A percentile compares a stretch with the other conserved stretches of the same genome.
These are phyloP conservation scores for Aspergillus awamori DNA, from an alignment of 2,329 filamentous ascomycete species.

Conservation along the genomic window DNA sequence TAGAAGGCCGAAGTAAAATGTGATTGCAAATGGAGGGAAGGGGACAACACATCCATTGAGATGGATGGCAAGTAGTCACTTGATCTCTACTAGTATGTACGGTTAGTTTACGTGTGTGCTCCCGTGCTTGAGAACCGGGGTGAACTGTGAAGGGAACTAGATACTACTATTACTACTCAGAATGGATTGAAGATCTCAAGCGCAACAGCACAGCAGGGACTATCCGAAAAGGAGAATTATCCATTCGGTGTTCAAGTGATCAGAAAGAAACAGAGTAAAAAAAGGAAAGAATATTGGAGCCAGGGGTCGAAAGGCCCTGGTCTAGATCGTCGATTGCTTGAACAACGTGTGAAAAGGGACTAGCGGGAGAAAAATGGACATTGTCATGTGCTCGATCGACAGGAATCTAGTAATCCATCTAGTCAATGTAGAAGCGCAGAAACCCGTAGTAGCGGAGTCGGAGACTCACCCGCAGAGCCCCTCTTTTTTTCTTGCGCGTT, in stretches of 20 bases:
- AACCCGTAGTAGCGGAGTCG: constrained; percentile 13
- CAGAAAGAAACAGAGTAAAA: constrained; percentile 8
- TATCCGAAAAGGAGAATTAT: constrained; percentile 4
- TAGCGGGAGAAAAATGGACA: constrained; percentile 22
- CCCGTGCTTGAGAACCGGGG: neutral
- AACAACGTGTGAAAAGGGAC: constrained; percentile 14
- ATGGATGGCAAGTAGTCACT: neutral
- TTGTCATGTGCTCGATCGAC: constrained; percentile 26
- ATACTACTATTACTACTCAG: no score
- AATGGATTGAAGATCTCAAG: no score
- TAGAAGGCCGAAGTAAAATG: neutral
- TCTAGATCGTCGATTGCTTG: constrained; percentile 12
- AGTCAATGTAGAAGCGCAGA: neutral
- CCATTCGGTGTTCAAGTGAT: constrained; percentile 13
- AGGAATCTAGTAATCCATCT: constrained; percentile 9
- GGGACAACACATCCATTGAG: neutral
- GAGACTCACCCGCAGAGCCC: constrained; percentile 17
- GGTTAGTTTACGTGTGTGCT: neutral
- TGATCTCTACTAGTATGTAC: neutral
- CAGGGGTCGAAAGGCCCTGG: constrained; percentile 18
- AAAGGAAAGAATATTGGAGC: constrained; percentile 4
- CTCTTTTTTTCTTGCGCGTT: constrained; percentile 8
- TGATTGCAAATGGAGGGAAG: neutral
- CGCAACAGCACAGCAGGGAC: no score
- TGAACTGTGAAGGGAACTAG: neutral